Evolutionary conservation across 2,329 filamentous ascomycete species (phyloP), one percentile per base, ranked within the genome.

Genomic region (Bipolaris oryzae): DNA sequence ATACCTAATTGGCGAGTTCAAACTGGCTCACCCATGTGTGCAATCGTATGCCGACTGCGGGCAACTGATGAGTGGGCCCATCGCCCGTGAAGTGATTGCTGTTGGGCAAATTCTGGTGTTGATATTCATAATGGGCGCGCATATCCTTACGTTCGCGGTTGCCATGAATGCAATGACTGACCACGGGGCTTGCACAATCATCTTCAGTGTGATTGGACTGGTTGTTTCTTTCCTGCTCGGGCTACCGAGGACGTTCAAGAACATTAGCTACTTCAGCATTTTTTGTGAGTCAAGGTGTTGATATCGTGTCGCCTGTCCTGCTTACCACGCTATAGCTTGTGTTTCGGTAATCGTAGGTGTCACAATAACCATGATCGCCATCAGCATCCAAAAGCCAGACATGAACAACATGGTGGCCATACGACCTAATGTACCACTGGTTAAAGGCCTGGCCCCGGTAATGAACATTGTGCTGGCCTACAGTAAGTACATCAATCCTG

Each of bases 381-480:
- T 89, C 5, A 87, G 85, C 3, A 74, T 89, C 48, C 65, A 74
- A 37, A 77, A 79, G 43, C 79, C 79, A 15, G 76, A 78, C 46
- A 60, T 58, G 35, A 71, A 67, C 42, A 52, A 71, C 28, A 60
- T 74, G n/a, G 39, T 70, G 38, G 62, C 63, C 16, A 59, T 75
- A 6, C 62, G 60, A 13, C 62, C 61, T 5, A 49, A 63, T 20
- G 35, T 69, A 11, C 55, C 68, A 5, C 47, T 73, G 11, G 57
- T 71, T 25, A 66, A 66, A 45, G 69, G 68, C 11, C 46, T 76
- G 1, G 64, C 61, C 13, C 69, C 74, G 7, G 69, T 72, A 9
- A 65, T 76, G 60, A 90, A 90, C 77, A 91, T 92, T 50, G 81
- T 90, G 58, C 86, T 91, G 58, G 88, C 89, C 53, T 92, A 88